Evolutionary conservation across 1,284 basidiomycete species (phyloP), one percentile per base, ranked within the genome.

Genomic region (Cryptococcus sp.): DNA sequence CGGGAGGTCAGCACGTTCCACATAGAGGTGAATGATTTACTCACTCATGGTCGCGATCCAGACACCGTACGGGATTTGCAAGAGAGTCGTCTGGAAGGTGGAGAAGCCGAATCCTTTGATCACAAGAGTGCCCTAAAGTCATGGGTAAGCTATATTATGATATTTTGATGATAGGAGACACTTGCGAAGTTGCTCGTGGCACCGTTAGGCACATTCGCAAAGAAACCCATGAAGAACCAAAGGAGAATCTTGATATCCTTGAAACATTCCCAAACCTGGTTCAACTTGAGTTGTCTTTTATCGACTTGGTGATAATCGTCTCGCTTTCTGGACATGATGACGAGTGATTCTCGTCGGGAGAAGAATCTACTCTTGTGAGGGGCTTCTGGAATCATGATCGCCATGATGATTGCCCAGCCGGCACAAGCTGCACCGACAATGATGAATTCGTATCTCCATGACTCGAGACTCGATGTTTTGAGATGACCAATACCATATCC

Each of bases 301-400:
- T 76, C 72, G 50, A 77, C 70, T 34, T 72, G 74, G 23, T 69
- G 68, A 54, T 76, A 67, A 59, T 78, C 75, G 46, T 66, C 48
- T 34, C 71, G 61, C 53, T 77, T 72, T 13, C 77, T 63, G 33
- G 68, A 63, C 36, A 78, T 66, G 7, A 73, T 70, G 15, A 78
- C 63, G 32, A 76, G 55, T 4, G 70, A 60, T 56, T 79, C 70
- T 2, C 73, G 58, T 33, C 71, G 64, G 10, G 67, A 68, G 46
- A 79, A 62, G 51, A 72, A 72, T 23, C 57, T 46, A 36, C 61
- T 56, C 23, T 56, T 60, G 50, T 66, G 61, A 8, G 70, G 72
- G 5, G 66, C 56, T 55, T 68, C 63, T 14, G 71, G 71, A 38
- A 73, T 57, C 33, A 73, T 32, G 55, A 69, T 57, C 37, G 59